Base-by-base conservation (phyloP, 257 asterid species). In the Solanum medicagineum region DNA sequence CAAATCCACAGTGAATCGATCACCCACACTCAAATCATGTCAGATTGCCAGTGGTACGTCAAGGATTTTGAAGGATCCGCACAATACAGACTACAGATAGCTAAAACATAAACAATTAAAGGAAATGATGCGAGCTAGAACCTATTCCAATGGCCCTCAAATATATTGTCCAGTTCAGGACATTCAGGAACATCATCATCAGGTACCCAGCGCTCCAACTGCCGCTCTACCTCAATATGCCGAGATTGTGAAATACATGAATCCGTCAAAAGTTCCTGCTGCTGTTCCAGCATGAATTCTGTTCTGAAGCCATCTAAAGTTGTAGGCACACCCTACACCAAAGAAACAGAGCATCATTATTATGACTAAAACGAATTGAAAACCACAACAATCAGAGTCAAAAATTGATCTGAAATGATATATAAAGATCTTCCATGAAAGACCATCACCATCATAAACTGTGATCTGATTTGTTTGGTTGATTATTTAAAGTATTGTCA, bases 141-240 rank as follows among this genome's bases (percentile, higher is more conserved):
- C 99, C 99, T 97, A 88, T 93, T 93, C 99, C 98, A 89, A 87
- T 89, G 94, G 83, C 87, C 91, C 85, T 97, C 97, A 91, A 97
- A 97, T 89, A 90, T 87, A 87, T 91, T 93, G 62, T 95, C 99
- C 89, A 93, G 83, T 57, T 94, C 99, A 53, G 94, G 94, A 87
- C 91, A 89, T 29, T 55, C 90, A 68, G 94, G 97, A 88, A 92
- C 97, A 87, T 81, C 89, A 84, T 92, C 98, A 84, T 94, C 99
- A 22, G 99, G 99, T 51, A 97, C 90, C 99, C 99, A 97, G 85
- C 91, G 98, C 87, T 87, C 97, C 93, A 97, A 86, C 84, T 97
- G 97, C 87, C 98, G 91, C 88, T 91, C 98, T 85, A 80, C 55
- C 12, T 94, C 97, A 84, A 87, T 89, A 89, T 89, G 92, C 40